Conservation (phyloP, 306 rosid species). For the Psophocarpus tetragonolobus region DNA sequence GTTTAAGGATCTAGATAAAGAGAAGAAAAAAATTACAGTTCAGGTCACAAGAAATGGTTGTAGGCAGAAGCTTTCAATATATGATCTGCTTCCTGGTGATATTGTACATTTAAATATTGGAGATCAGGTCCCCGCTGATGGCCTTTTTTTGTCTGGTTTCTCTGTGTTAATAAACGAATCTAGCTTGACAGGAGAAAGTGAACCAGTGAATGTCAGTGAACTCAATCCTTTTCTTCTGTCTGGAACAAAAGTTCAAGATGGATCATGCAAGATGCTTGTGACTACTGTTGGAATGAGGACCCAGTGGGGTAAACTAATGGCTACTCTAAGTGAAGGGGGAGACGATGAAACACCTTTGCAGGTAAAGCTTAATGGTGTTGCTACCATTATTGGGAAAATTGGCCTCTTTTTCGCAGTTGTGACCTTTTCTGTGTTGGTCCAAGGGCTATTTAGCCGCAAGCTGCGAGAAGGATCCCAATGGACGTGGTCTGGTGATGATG, state of each 20-base stretch:
- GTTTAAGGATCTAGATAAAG: constrained; percentile 95
- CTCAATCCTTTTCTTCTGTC: constrained; percentile 85
- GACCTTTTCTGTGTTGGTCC: constrained; percentile 90
- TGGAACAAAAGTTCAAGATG: constrained; percentile 98
- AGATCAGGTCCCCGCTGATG: constrained; percentile 98
- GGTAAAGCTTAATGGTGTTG: constrained; percentile 99
- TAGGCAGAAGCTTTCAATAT: constrained; percentile 92
- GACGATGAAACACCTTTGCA: constrained; percentile 99
- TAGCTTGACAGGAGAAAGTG: constrained; percentile 98
- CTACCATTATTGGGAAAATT: constrained; percentile 94
- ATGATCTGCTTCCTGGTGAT: constrained; percentile 94
- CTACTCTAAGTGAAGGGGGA: constrained; percentile 98
- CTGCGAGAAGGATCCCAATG: constrained; percentile 80
- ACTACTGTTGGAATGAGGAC: constrained; percentile 99
- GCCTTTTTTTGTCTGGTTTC: constrained; percentile 82
- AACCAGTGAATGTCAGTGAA: constrained; percentile 69
- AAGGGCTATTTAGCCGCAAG: constrained; percentile 84
- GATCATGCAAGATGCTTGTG: constrained; percentile 96
- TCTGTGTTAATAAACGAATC: constrained; percentile 91
- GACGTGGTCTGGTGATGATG: constrained; percentile 85
- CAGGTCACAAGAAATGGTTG: constrained; percentile 81
- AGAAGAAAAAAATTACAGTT: constrained; percentile 85
- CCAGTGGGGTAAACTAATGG: constrained; percentile 98
- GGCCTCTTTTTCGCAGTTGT: constrained; percentile 93
- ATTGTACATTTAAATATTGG: constrained; percentile 90